These are phyloP conservation scores for Agrocybe praecox DNA, from an alignment of 768 basidiomycete genomes.

Conservation along the genomic window DNA sequence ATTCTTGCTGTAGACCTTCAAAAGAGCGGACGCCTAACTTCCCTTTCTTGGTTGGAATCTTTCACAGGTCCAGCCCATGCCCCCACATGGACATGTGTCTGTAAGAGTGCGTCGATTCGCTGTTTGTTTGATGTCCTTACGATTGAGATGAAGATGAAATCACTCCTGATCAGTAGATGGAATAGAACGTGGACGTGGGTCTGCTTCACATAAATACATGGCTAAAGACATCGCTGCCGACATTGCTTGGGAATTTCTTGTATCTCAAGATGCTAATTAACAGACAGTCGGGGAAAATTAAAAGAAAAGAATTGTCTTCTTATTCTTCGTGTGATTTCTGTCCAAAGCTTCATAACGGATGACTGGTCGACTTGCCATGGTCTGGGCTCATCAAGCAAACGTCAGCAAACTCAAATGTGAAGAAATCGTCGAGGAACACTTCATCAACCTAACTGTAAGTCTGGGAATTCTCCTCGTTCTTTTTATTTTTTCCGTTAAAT, in stretches of 20 bases:
- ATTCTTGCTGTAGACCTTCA: constrained; percentile 50
- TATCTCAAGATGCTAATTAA: constrained; percentile 8
- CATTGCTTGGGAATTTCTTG: constrained; percentile 43
- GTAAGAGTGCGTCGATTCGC: constrained; percentile 49
- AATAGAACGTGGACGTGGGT: constrained; percentile 46
- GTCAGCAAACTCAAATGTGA: not conserved
- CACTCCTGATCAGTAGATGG: constrained; percentile 47
- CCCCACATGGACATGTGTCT: constrained; percentile 56
- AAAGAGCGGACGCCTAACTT: constrained; percentile 35
- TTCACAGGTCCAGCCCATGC: constrained; percentile 43
- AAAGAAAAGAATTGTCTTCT: not conserved
- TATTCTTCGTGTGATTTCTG: not conserved
- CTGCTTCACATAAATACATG: constrained; percentile 53
- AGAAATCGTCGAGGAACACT: not conserved
- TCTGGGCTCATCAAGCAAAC: not conserved
- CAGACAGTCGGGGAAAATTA: not conserved
- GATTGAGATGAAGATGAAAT: constrained; percentile 8
- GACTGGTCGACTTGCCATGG: not conserved
- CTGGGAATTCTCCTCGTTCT: not conserved
- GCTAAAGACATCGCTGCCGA: constrained; percentile 50
- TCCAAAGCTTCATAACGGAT: not conserved
- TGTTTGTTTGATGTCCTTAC: constrained; percentile 4
- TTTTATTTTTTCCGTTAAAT: constrained; percentile 7
- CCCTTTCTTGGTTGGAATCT: constrained; percentile 59
- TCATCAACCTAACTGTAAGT: not conserved